Base-by-base conservation (phyloP, 805 yeast species). In the Candida coquimbonensis region DNA sequence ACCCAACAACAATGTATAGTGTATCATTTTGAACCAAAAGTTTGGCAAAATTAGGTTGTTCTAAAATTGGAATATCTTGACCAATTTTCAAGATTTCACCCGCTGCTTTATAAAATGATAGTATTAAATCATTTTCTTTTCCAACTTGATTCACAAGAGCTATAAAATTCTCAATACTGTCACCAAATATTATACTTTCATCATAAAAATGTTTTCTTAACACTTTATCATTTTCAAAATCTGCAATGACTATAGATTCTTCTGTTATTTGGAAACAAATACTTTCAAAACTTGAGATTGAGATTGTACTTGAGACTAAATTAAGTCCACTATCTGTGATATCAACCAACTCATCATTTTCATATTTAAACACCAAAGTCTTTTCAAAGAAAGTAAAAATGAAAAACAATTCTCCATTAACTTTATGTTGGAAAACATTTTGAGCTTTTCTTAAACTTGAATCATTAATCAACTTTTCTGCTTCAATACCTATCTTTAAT, bases 331-430 rank as follows among this genome's bases (percentile, higher is more conserved):
- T 49, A 21, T 57, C 58, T 19, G 35, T 27, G 4, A 57, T 39
- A 16, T 66, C 72, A 2, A 59, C 59, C 13, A 61, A 50, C 1
- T 47, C 48, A 5, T 58, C 60, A 1, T 51, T 49, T 7, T 59
- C 61, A 42, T 55, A 62, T 46, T 66, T 71, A 14, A 70, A 54
- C 0, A 73, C 48, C 13, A 62, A 42, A 0, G 76, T 64, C 41
- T 63, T 67, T 51, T 66, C 72, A 4, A 73, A 60, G 47, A 67
- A 62, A 3, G 70, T 55, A 46, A 74, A 67, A 3, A 68, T 50
- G 17, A 72, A 49, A 42, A 56, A 68, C 1, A 47, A 19, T 5
- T 47, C 51, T 0, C 48, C 62, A 5, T 56, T 50, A 4, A 42
- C 39, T 1, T 27, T 6, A 37, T 57, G 61, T 9, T 26, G 25